Percentiles rank a stretch among this genome's conserved stretches.
Conservation (phyloP, 805 yeast genomes). For the Yarrowia divulgata region DNA sequence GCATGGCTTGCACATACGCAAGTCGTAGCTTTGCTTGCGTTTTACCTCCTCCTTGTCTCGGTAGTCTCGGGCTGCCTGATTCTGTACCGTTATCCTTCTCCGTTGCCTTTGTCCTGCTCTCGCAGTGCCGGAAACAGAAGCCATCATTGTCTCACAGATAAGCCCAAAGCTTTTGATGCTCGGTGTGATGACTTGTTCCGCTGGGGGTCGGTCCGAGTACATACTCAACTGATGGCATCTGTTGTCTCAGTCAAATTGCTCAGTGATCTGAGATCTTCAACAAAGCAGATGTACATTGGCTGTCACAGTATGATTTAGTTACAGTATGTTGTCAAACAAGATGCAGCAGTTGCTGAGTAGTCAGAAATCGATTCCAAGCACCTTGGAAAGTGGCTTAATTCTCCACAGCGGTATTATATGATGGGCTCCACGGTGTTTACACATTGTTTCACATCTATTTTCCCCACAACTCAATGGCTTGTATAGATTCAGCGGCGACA, state of each 20-base stretch:
- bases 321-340: too few species aligned
- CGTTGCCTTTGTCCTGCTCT: not conserved
- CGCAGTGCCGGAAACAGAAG: conserved; percentile 14
- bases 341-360: too few species aligned
- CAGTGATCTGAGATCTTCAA: too few species aligned
- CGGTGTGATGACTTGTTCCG: not conserved
- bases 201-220: not conserved
- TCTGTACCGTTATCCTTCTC: not conserved
- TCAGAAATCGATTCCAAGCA: too few species aligned
- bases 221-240: not conserved
- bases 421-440: too few species aligned
- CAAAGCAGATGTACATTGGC: too few species aligned
- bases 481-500: too few species aligned
- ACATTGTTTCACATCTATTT: too few species aligned
- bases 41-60: not conserved
- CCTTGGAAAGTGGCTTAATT: too few species aligned
- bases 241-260: conserved; percentile 1
- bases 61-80: conserved; percentile 1
- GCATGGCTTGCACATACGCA: not conserved
- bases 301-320: too few species aligned
- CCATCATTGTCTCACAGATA: conserved; percentile 26
- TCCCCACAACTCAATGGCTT: too few species aligned
- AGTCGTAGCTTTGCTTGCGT: not conserved
- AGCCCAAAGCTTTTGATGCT: conserved; percentile 18
- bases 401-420: too few species aligned